Percentiles rank a stretch among this genome's conserved stretches.
Conservation (phyloP, 2,329 filamentous ascomycete genomes). For the Verticillium nonalfalfae region DNA sequence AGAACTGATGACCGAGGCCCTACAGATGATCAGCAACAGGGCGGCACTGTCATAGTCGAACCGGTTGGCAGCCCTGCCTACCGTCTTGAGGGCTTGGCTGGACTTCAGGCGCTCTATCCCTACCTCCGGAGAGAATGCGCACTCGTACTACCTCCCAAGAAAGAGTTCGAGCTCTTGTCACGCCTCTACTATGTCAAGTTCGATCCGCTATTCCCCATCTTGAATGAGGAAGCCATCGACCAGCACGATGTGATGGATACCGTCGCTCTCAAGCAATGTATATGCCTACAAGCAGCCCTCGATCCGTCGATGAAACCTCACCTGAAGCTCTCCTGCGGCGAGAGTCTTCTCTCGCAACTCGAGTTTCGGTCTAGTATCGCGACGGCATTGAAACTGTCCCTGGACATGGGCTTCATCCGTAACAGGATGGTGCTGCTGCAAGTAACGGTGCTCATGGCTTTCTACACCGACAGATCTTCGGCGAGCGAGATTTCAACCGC, state of each 20-base stretch:
- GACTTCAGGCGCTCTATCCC: constrained; percentile 7
- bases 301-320: constrained; percentile 12
- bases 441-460: constrained; percentile 11
- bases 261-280: constrained; percentile 13
- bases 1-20: constrained; percentile 1
- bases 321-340: constrained; percentile 7
- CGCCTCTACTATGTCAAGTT: constrained; percentile 14
- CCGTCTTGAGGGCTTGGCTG: constrained; percentile 1
- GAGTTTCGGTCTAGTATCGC: constrained; percentile 10
- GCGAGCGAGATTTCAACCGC: constrained; percentile 11
- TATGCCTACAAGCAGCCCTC: constrained; percentile 14
- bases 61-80: constrained; percentile 6
- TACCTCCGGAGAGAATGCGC: constrained; percentile 11
- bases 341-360: constrained; percentile 6
- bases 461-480: constrained; percentile 11
- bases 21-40: constrained; percentile 1
- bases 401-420: constrained; percentile 11
- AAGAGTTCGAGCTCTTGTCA: constrained; percentile 7
- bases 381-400: constrained; percentile 8
- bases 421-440: constrained; percentile 10
- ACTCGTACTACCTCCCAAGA: constrained; percentile 8
- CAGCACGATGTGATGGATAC: constrained; percentile 11
- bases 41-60: constrained; percentile 1
- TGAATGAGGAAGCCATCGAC: constrained; percentile 13
- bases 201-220: constrained; percentile 14